A percentile compares a stretch with the other conserved stretches of the same genome.
These are phyloP conservation scores for Sphaerulina vaccinii DNA, from an alignment of 2,329 filamentous ascomycete species.

Conservation along the genomic window DNA sequence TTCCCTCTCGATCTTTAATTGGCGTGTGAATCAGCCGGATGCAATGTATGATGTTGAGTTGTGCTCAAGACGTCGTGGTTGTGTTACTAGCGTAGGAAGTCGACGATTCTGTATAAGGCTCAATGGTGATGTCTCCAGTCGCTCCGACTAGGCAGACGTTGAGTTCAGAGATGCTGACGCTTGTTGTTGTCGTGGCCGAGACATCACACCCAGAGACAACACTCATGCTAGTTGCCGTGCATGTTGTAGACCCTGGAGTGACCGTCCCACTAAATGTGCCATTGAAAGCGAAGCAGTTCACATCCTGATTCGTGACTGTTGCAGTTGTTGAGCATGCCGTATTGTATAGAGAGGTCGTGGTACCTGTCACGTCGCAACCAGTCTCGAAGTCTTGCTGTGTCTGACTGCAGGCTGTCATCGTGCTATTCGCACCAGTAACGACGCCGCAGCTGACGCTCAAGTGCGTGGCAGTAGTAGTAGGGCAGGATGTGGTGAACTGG, in stretches of 20 bases:
- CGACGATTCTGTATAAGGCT: neutral
- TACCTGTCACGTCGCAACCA: slow-evolving; percentile 17
- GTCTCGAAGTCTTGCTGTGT: slow-evolving; percentile 9
- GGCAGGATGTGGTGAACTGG: neutral
- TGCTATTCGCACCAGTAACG: slow-evolving; percentile 14
- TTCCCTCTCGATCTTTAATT: too few species aligned
- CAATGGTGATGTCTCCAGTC: neutral
- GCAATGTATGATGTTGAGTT: neutral
- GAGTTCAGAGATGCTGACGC: slow-evolving; percentile 9
- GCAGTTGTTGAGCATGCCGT: slow-evolving; percentile 13
- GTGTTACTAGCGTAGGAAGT: neutral
- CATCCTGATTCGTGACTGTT: slow-evolving; percentile 16
- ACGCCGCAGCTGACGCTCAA: slow-evolving; percentile 7
- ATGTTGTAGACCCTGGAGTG: slow-evolving; percentile 11
- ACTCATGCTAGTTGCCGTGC: slow-evolving; percentile 11
- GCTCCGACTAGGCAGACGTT: neutral
- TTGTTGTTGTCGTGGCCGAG: slow-evolving; percentile 12
- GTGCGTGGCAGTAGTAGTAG: neutral
- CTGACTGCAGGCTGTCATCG: slow-evolving; percentile 3
- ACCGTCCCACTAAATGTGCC: slow-evolving; percentile 2
- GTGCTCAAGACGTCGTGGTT: neutral
- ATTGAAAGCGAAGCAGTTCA: slow-evolving; percentile 13
- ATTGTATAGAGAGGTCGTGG: slow-evolving; percentile 10
- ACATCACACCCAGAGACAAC: slow-evolving; percentile 21
- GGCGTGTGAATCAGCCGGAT: neutral